A percentile compares a stretch with the other conserved stretches of the same genome.
phyloP scores from a whole-genome alignment of 2,329 filamentous ascomycete species.

The Cadophora malorum region DNA sequence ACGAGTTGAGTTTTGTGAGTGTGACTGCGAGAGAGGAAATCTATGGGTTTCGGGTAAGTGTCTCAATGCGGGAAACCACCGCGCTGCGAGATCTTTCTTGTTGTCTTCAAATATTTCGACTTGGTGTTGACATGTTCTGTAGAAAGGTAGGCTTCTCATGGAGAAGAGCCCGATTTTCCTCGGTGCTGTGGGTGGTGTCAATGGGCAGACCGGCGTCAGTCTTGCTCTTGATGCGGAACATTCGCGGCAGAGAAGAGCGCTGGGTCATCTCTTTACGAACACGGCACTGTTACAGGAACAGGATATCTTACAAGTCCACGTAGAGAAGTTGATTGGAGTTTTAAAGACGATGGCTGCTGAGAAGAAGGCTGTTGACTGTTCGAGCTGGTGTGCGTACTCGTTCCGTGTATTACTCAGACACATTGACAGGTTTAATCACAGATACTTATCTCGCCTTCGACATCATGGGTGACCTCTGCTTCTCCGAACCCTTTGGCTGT shows the following conservation, averaged over 20 bases:
- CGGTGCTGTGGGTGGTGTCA: constrained; percentile 16
- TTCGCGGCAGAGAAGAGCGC: constrained; percentile 14
- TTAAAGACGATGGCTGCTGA: background rate
- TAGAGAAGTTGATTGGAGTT: background rate
- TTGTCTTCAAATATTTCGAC: no score
- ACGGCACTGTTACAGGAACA: background rate
- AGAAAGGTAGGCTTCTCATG: constrained; percentile 10
- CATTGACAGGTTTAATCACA: background rate
- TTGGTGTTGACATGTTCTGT: no score
- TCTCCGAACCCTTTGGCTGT: constrained; percentile 3
- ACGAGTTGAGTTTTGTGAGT: constrained; percentile 3
- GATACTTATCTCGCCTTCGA: constrained; percentile 17
- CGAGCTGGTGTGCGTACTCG: background rate
- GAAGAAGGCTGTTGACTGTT: background rate
- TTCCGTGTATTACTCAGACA: background rate
- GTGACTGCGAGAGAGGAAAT: constrained; percentile 26
- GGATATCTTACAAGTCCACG: background rate
- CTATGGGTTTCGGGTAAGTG: constrained; percentile 36
- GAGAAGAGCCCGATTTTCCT: constrained; percentile 26
- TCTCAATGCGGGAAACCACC: no score
- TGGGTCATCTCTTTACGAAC: constrained; percentile 11
- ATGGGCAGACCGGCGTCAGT: constrained; percentile 24
- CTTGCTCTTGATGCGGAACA: constrained; percentile 15
- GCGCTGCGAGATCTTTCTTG: no score
- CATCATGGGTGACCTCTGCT: constrained; percentile 15